phyloP scores from a whole-genome alignment of 371 early-diverging fungal genomes.

The Caulochytrium protostelioides region DNA sequence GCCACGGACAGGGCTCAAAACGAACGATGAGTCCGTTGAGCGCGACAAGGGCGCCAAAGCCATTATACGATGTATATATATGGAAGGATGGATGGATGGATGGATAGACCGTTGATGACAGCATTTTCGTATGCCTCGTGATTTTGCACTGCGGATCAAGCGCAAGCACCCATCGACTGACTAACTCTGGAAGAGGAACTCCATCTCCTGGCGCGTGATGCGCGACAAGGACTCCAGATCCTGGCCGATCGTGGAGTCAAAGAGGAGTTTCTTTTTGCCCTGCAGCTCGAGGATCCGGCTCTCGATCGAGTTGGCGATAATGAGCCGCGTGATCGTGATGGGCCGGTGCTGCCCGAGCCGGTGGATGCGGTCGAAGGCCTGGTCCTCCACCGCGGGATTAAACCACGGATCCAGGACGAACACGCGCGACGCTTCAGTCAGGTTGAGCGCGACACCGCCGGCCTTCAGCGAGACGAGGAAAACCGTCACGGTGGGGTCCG shows the following conservation, averaged over 20 bases:
- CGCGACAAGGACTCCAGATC: constrained; percentile 10
- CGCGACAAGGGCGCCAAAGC: too few relatives aligned
- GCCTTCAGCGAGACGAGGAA: constrained; percentile 74
- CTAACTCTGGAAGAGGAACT: too few relatives aligned
- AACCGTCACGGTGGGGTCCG: constrained; percentile 57
- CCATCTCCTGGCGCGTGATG: too few relatives aligned
- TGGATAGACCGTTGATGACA: too few relatives aligned
- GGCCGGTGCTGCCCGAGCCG: constrained; percentile 75
- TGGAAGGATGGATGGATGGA: too few relatives aligned
- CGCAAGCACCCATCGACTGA: constrained; percentile 1
- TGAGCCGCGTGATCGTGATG: constrained; percentile 62
- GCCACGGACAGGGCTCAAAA: too few relatives aligned
- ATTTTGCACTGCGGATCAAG: neutral
- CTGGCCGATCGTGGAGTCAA: constrained; percentile 71
- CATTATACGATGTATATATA: too few relatives aligned
- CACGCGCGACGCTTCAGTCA: constrained; percentile 82
- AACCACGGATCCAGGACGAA: constrained; percentile 77
- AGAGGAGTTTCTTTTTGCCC: constrained; percentile 81
- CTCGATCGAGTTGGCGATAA: constrained; percentile 91
- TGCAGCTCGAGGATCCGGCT: constrained; percentile 78
- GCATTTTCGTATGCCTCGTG: too few relatives aligned
- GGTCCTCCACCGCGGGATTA: constrained; percentile 65
- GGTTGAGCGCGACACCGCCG: constrained; percentile 89
- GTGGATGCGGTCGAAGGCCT: constrained; percentile 65
- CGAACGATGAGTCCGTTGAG: too few relatives aligned